These are phyloP conservation scores for Mariannaea elegans DNA, from an alignment of 2,329 filamentous ascomycete species.

Conservation along the genomic window DNA sequence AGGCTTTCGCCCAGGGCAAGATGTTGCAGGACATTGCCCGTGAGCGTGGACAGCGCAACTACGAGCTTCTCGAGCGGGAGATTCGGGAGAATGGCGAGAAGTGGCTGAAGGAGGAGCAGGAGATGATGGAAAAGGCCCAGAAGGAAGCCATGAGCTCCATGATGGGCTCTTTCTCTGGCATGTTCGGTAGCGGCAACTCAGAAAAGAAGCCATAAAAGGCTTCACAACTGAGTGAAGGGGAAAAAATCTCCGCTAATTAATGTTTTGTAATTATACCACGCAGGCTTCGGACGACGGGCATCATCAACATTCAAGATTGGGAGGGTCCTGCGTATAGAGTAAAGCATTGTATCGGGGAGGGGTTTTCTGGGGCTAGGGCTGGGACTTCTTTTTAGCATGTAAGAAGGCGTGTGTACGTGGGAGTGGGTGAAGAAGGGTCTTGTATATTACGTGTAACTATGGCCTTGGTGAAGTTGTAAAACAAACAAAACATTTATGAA, in stretches of 20 bases:
- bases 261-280: constrained; percentile 39
- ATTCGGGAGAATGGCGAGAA: constrained; percentile 93
- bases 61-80: constrained; percentile 87
- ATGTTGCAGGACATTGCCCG: constrained; percentile 96
- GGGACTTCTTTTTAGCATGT: constrained; percentile 19
- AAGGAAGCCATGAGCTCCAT: constrained; percentile 93
- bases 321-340: constrained; percentile 30
- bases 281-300: constrained; percentile 19
- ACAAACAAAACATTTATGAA: constrained; percentile 11
- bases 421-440: constrained; percentile 2
- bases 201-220: constrained; percentile 38
- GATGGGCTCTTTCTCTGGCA: constrained; percentile 74
- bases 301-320: constrained; percentile 15
- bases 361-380: not conserved
- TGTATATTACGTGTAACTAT: constrained; percentile 30
- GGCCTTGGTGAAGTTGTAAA: constrained; percentile 18
- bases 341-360: constrained; percentile 22
- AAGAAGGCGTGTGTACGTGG: not conserved
- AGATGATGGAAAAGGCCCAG: constrained; percentile 85
- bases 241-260: constrained; percentile 43
- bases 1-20: constrained; percentile 90
- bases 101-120: constrained; percentile 94
- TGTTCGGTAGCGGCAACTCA: constrained; percentile 34
- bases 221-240: constrained; percentile 1
- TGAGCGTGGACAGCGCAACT: constrained; percentile 89